Base-by-base conservation (phyloP, 2,329 filamentous ascomycete genomes). In the Ophiobolus disseminans region DNA sequence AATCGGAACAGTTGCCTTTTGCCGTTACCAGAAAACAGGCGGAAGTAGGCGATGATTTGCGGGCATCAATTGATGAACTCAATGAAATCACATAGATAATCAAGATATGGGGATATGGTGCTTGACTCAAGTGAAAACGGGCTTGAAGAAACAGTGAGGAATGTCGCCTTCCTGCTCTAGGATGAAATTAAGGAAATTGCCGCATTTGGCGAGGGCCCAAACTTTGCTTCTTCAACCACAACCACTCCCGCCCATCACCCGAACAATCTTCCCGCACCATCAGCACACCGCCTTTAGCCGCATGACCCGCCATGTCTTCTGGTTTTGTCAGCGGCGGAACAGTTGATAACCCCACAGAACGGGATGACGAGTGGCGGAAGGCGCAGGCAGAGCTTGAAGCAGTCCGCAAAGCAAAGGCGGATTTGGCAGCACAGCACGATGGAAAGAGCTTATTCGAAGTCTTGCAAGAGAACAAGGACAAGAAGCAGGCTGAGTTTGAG, bases 391-490 rank as follows among this genome's bases (percentile, higher is more conserved):
- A 88, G 54, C 78, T 91, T 14, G 86, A 88, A 14, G 80, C 80
- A 9, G 82, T 85, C 54, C 78, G 84, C 30, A 75, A 73, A 54
- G 75, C 76, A 48, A 80, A 84, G 50, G 79, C 82, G 22, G 80
- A 83, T 45, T 73, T 79, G 50, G 75, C 78, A 48, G 72, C 75
- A 46, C 69, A 76, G 45, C 73, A 77, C 14, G 77, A 75, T 25
- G 82, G 87, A 59, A 86, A 82, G 73, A 86, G 81, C 41, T 78
- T 94, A 21, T 94, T 82, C 68, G 90, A 92, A 34, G 80, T 89
- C 2, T 73, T 94, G 41, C 87, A 93, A 74, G 89, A 87, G 34
- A 94, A 94, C 73, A 93, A 92, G 83, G 87, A 73, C 87, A 93
- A 75, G 89, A 93, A 92, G 72, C 88, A 93, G 73, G 89, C 89